phyloP scores from a whole-genome alignment of 495 filamentous ascomycete species.

The Tuber magnatum region DNA sequence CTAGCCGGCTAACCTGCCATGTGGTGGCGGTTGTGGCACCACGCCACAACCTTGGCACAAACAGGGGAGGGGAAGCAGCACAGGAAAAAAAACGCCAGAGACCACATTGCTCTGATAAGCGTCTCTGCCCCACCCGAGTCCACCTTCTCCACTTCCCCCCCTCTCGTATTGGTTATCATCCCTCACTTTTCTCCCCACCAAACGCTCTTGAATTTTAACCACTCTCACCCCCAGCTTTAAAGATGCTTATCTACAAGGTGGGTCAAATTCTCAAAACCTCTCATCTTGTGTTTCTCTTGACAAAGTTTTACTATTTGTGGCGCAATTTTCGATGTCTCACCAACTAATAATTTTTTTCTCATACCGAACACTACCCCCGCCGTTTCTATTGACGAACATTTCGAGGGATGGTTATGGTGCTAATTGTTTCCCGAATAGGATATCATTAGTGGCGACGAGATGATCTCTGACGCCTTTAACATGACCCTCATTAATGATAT shows the following conservation, averaged over 20 bases:
- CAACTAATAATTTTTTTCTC: not conserved
- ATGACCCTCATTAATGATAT: conserved; percentile 65
- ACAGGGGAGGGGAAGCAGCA: no score
- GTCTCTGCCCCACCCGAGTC: no score
- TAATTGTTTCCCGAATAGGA: conserved; percentile 53
- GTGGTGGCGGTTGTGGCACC: no score
- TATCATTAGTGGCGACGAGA: conserved; percentile 81
- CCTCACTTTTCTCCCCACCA: conserved; percentile 17
- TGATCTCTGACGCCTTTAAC: conserved; percentile 88
- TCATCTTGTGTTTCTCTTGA: not conserved
- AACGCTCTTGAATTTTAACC: conserved; percentile 17
- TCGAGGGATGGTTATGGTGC: not conserved
- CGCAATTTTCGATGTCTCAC: conserved; percentile 1
- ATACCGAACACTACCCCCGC: not conserved
- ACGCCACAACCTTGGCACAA: no score
- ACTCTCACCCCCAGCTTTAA: conserved; percentile 45
- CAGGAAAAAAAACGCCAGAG: no score
- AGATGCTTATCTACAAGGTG: conserved; percentile 90
- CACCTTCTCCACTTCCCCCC: no score
- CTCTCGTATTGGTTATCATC: conserved; percentile 36
- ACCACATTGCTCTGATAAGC: no score
- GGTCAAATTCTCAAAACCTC: conserved; percentile 28
- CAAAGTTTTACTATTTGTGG: not conserved
- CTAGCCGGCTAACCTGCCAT: no score
- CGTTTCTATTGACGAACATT: not conserved